Evolutionary conservation across 2,329 filamentous ascomycete species (phyloP).

Genomic region (Fusarium tupiense): DNA sequence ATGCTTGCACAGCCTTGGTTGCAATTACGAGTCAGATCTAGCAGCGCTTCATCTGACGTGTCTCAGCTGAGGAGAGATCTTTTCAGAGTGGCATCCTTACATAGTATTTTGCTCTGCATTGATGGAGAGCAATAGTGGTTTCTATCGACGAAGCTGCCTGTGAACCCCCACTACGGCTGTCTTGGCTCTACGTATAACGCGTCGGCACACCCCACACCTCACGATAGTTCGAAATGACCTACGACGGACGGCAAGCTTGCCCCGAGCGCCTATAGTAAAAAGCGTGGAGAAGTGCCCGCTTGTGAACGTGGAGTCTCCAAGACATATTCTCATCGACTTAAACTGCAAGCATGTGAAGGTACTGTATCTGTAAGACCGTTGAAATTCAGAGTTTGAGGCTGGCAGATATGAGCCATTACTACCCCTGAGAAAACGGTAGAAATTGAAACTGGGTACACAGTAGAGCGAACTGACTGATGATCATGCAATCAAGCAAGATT

Average conservation of each 20-base stretch:
- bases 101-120: neutral
- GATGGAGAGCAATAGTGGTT: neutral
- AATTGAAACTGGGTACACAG: neutral
- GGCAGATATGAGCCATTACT: neutral
- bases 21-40: conserved; percentile 14
- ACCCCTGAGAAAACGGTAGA: conserved; percentile 22
- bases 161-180: conserved; percentile 10
- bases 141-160: neutral
- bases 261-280: conserved; percentile 25
- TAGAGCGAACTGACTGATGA: conserved; percentile 33
- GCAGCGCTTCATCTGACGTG: conserved; percentile 17
- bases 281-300: conserved; percentile 26
- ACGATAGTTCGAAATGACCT: conserved; percentile 15
- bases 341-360: conserved; percentile 4
- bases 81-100: neutral
- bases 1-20: conserved; percentile 14
- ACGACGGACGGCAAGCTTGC: conserved; percentile 24
- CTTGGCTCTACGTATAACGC: conserved; percentile 9
- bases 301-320: conserved; percentile 27
- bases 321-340: conserved; percentile 24
- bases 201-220: conserved; percentile 30
- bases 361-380: neutral
- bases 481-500: conserved; percentile 30
- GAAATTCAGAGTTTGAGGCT: conserved; percentile 14
- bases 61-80: conserved; percentile 1